These are phyloP conservation scores for Berberis thunbergii DNA, from an alignment of 164 flowering plant genomes.

Conservation along the genomic window DNA sequence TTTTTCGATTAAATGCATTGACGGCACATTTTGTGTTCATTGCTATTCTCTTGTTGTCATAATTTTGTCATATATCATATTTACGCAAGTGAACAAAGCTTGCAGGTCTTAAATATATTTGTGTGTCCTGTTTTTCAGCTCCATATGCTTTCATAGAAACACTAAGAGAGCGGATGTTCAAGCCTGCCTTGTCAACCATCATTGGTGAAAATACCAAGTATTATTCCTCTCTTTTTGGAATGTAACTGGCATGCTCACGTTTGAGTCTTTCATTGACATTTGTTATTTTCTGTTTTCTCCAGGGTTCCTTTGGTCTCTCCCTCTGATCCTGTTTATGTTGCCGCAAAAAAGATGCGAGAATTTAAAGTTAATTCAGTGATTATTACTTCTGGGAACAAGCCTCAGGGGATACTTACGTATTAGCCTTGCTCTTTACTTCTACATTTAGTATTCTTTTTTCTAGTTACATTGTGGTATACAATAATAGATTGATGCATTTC, in stretches of 20 bases:
- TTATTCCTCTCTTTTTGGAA: neutral
- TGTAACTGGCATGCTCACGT: neutral
- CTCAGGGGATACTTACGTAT: slow-evolving; percentile 98
- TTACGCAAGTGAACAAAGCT: neutral
- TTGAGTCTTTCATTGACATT: slow-evolving; percentile 1
- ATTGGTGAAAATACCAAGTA: slow-evolving; percentile 74
- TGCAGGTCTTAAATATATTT: neutral
- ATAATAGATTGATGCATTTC: neutral
- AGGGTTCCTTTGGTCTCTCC: slow-evolving; percentile 80
- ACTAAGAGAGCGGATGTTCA: slow-evolving; percentile 90
- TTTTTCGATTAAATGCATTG: too few species aligned
- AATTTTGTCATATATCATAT: too few species aligned
- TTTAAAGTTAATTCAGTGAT: slow-evolving; percentile 68
- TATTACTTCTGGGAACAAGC: slow-evolving; percentile 53
- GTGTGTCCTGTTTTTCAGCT: slow-evolving; percentile 33
- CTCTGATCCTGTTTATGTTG: slow-evolving; percentile 86
- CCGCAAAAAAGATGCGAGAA: slow-evolving; percentile 86
- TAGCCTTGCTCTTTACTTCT: slow-evolving; percentile 4
- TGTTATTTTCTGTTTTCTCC: slow-evolving; percentile 15
- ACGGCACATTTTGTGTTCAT: too few species aligned
- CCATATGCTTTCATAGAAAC: slow-evolving; percentile 88
- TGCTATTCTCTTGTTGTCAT: too few species aligned
- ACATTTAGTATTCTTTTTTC: slow-evolving; percentile 1
- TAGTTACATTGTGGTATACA: neutral
- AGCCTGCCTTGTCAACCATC: slow-evolving; percentile 86